Evolutionary conservation across 139 green algal species (phyloP).

Genomic region (Chlorella sp.): DNA sequence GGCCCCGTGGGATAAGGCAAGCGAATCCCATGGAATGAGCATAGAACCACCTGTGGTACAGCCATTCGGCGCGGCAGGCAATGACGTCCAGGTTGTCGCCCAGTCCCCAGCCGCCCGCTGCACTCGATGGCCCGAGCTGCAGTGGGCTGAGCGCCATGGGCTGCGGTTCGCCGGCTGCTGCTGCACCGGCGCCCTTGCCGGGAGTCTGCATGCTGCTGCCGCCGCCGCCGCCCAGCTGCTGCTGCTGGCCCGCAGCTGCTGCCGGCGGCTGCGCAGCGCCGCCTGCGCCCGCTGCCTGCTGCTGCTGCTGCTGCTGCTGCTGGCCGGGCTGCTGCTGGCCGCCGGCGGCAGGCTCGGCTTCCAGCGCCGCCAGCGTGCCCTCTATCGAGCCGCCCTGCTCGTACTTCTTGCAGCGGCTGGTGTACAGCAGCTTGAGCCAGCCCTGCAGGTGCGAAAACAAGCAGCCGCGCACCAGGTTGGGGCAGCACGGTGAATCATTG

Average conservation of each 20-base stretch:
- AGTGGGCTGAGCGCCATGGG: slow-evolving; percentile 29
- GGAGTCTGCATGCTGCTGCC: not conserved
- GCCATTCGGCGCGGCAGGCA: slow-evolving; percentile 72
- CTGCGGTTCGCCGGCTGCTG: not conserved
- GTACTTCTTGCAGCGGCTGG: slow-evolving; percentile 61
- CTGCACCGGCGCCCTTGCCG: not conserved
- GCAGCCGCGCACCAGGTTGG: not conserved
- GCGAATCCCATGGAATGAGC: too few relatives aligned
- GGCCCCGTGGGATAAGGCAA: too few relatives aligned
- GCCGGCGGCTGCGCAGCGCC: not conserved
- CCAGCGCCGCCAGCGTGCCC: slow-evolving; percentile 47
- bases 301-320: slow-evolving; percentile 2
- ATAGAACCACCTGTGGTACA: slow-evolving; percentile 71
- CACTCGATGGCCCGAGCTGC: not conserved
- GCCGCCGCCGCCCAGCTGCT: not conserved
- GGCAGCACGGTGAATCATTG: too few relatives aligned
- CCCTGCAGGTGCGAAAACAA: not conserved
- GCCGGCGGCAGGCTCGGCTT: slow-evolving; percentile 13
- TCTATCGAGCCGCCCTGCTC: slow-evolving; percentile 57
- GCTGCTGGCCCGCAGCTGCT: slow-evolving; percentile 31
- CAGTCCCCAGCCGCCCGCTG: slow-evolving; percentile 61
- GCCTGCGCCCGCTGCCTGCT: too few relatives aligned
- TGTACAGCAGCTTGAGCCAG: slow-evolving; percentile 73
- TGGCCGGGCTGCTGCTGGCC: not conserved
- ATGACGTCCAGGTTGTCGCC: slow-evolving; percentile 75